Percentiles rank a stretch among this genome's conserved stretches.
Conservation (phyloP, 1,284 basidiomycete species). For the Marasmius sp. region DNA sequence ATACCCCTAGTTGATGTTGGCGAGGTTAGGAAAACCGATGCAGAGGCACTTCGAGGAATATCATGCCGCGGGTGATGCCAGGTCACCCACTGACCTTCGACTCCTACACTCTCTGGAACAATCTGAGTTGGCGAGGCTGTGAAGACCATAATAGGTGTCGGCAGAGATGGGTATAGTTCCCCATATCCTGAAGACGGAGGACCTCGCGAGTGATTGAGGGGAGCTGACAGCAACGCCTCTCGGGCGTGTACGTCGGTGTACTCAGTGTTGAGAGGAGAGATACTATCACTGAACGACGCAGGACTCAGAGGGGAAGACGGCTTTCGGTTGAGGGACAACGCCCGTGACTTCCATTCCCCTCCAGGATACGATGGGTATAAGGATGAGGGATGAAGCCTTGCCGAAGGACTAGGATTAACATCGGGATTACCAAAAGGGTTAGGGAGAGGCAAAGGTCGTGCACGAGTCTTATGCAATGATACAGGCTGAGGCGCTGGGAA, state of each 20-base stretch:
- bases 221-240: too few species aligned
- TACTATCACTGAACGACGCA: not conserved
- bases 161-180: too few species aligned
- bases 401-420: not conserved
- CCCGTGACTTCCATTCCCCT: not conserved
- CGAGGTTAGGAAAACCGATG: not conserved
- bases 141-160: not conserved
- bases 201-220: too few species aligned
- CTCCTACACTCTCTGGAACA: not conserved
- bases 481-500: not conserved
- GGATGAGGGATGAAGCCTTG: not conserved
- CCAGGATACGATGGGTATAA: not conserved
- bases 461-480: not conserved
- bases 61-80: not conserved
- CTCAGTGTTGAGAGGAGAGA: not conserved
- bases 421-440: constrained; percentile 3
- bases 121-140: not conserved
- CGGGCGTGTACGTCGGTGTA: too few species aligned
- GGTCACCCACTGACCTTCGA: not conserved
- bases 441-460: constrained; percentile 10
- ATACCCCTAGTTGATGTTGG: too few species aligned
- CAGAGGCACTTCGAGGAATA: not conserved
- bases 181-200: too few species aligned
- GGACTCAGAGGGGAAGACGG: not conserved
- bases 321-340: constrained; percentile 1